A percentile compares a stretch with the other conserved stretches of the same genome.
Evolutionary conservation across 2,329 filamentous ascomycete species (phyloP).

Genomic region (Teratosphaeria pseudoeucalypti): DNA sequence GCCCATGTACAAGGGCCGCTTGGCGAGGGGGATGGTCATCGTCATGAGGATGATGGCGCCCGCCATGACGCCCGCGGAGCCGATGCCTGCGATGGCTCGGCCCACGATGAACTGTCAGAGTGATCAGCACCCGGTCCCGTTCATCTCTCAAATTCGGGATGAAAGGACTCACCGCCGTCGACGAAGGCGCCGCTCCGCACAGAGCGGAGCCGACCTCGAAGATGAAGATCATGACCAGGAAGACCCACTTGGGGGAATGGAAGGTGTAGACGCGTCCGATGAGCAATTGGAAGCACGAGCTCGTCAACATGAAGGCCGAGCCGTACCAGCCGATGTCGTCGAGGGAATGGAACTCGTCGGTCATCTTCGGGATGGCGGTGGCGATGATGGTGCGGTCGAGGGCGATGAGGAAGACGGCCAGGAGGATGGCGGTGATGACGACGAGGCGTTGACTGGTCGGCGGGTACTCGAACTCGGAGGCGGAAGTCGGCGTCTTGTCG

Average conservation of each 20-base stretch:
- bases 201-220: conserved; percentile 49
- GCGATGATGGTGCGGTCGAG: conserved; percentile 25
- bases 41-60: conserved; percentile 34
- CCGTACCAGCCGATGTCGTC: conserved; percentile 30
- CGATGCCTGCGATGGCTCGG: conserved; percentile 31
- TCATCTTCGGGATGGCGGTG: conserved; percentile 30
- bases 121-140: background rate
- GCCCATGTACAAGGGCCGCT: conserved; percentile 29
- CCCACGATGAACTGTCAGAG: conserved; percentile 29
- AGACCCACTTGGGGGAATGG: conserved; percentile 30
- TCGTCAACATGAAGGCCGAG: conserved; percentile 34
- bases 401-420: conserved; percentile 19
- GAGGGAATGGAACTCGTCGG: conserved; percentile 31
- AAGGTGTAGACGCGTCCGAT: conserved; percentile 40
- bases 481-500: background rate
- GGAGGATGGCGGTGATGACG: conserved; percentile 16
- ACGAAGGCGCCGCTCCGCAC: conserved; percentile 35
- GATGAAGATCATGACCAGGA: conserved; percentile 28
- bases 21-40: conserved; percentile 30
- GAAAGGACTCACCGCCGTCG: conserved; percentile 10
- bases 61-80: conserved; percentile 29
- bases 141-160: background rate
- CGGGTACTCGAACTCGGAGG: conserved; percentile 3
- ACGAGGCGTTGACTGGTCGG: conserved; percentile 1
- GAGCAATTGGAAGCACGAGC: conserved; percentile 34